A percentile compares a stretch with the other conserved stretches of the same genome.
These are phyloP conservation scores for Aspergillus novofumigatus DNA, from an alignment of 2,329 filamentous ascomycete genomes.

Conservation along the genomic window DNA sequence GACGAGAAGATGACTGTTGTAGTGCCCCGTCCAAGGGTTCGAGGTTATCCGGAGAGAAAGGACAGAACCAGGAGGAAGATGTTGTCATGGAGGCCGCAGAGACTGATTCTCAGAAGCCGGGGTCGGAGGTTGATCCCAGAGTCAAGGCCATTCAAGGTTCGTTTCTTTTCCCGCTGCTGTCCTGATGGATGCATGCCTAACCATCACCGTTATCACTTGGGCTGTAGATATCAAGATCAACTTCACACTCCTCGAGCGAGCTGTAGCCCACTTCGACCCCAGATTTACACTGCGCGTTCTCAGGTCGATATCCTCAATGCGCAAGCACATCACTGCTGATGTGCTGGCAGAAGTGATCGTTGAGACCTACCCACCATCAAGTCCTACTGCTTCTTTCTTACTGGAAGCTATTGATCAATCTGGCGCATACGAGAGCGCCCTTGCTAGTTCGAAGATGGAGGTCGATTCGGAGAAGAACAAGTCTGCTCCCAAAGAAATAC, in stretches of 20 bases:
- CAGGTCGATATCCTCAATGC: conserved; percentile 90
- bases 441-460: conserved; percentile 65
- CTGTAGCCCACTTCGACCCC: conserved; percentile 87
- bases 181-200: conserved; percentile 5
- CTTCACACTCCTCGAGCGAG: conserved; percentile 85
- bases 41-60: conserved; percentile 53
- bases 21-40: conserved; percentile 67
- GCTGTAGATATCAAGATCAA: conserved; percentile 85
- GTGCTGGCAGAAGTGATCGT: conserved; percentile 76
- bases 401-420: conserved; percentile 66
- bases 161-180: conserved; percentile 10
- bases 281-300: conserved; percentile 92
- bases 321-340: conserved; percentile 81
- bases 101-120: conserved; percentile 42
- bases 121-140: conserved; percentile 42
- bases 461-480: conserved; percentile 67
- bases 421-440: conserved; percentile 58
- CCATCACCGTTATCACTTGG: not conserved
- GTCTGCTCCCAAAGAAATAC: conserved; percentile 63
- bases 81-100: conserved; percentile 63
- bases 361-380: conserved; percentile 70
- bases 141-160: conserved; percentile 49
- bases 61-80: conserved; percentile 64
- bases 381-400: conserved; percentile 64
- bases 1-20: conserved; percentile 79